Evolutionary conservation across 805 yeast genomes (phyloP), one percentile per base, ranked within the genome.

Genomic region (Ogataea pilisensis): DNA sequence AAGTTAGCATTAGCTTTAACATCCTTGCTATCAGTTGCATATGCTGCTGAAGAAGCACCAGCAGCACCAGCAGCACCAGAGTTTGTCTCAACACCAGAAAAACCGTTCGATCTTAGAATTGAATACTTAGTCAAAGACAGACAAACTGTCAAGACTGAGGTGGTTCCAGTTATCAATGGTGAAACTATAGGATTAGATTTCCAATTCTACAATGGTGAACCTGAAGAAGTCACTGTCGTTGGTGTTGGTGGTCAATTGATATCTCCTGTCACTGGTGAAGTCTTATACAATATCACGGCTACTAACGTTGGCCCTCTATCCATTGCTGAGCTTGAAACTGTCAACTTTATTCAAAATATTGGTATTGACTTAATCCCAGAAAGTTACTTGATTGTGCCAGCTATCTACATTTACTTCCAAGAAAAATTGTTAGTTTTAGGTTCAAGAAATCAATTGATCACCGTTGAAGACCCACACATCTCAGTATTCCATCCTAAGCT

Each of bases 401-500:
- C 72, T 27, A 55, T 84, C 32, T 80, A 71, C 57, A 69, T 80
- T 34, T 65, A 71, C 24, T 69, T 66, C 53, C 66, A 74, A 26
- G 73, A 75, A 8, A 62, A 73, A 37, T 57, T 80, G 50, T 72
- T 76, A 63, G 65, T 69, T 48, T 66, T 84, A 31, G 78, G 78
- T 38, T 72, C 83, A 21, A 69, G 75, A 54, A 74, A 78, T 37
- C 80, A 78, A 54, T 63, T 80, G 44, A 65, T 85, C 34, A 60
- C 68, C 18, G 75, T 89, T 42, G 62, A 62, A 9, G 95, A 88
- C 53, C 75, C 73, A 28, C 73, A 81, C 42, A 67, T 89, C 51
- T 82, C 95, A 0, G 48, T 81, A 39, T 80, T 82, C 64, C 77
- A 85, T 58, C 93, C 90, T 12, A 79, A 81, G 62, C 74, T 88